phyloP scores from a whole-genome alignment of 179 eudicot species.

The Drosera spatulata region DNA sequence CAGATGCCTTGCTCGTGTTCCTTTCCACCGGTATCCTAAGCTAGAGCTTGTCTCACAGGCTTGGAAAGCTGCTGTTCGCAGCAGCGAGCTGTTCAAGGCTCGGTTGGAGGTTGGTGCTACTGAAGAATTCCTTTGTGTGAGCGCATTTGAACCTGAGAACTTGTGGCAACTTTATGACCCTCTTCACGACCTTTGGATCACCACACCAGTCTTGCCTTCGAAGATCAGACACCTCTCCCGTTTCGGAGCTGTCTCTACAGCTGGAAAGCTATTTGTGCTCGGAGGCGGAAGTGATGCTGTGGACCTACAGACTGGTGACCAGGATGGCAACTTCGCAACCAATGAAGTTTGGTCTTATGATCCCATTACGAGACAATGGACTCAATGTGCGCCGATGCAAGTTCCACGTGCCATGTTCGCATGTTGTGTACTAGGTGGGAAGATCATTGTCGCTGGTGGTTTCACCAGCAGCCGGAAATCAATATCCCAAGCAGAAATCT shows the following conservation, averaged over 20 bases:
- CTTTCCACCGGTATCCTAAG: constrained; percentile 66
- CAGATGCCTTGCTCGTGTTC: constrained; percentile 92
- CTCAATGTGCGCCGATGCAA: constrained; percentile 61
- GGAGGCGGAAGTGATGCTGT: constrained; percentile 97
- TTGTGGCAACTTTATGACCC: constrained; percentile 88
- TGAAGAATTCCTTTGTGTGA: constrained; percentile 73
- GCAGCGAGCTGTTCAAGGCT: constrained; percentile 73
- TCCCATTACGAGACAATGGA: constrained; percentile 54
- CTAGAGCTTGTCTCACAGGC: constrained; percentile 67
- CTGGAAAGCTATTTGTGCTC: constrained; percentile 76
- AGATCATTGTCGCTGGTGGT: constrained; percentile 90
- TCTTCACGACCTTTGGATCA: constrained; percentile 61
- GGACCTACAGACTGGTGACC: constrained; percentile 89
- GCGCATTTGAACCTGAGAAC: constrained; percentile 91
- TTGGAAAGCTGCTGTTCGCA: constrained; percentile 75
- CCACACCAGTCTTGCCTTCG: constrained; percentile 78
- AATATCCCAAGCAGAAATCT: constrained; percentile 67
- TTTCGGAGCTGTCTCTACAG: constrained; percentile 66
- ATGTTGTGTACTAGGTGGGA: constrained; percentile 72
- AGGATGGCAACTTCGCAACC: constrained; percentile 82
- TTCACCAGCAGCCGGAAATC: constrained; percentile 82
- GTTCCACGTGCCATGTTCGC: constrained; percentile 94
- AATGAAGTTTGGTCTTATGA: constrained; percentile 93
- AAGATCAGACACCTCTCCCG: constrained; percentile 75
- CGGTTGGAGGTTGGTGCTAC: constrained; percentile 63